phyloP scores from a whole-genome alignment of 83 land plant genomes.

The Thuja plicata region DNA sequence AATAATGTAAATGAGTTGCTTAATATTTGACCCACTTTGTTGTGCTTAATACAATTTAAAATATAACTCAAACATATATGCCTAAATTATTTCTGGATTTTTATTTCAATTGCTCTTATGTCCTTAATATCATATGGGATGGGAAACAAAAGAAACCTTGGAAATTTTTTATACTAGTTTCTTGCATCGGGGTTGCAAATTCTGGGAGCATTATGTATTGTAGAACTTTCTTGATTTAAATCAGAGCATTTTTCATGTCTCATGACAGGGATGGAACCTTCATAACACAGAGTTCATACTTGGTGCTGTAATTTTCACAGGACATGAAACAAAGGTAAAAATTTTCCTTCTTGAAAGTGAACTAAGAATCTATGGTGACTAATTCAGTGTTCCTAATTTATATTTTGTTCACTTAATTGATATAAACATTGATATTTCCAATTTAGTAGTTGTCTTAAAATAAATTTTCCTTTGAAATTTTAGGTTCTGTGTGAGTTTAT shows the following conservation, averaged over 20 bases:
- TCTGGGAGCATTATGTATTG: not conserved
- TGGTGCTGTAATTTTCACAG: conserved; percentile 83
- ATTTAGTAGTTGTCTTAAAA: not conserved
- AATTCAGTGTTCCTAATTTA: no score
- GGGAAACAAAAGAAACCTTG: not conserved
- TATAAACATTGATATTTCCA: not conserved
- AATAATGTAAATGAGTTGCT: not conserved
- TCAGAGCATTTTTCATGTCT: not conserved
- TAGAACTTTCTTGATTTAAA: not conserved
- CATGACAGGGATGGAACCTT: conserved; percentile 89
- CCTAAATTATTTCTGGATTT: not conserved
- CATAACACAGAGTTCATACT: conserved; percentile 94
- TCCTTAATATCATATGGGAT: not conserved
- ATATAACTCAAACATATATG: not conserved
- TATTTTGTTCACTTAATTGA: not conserved
- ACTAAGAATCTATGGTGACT: not conserved
- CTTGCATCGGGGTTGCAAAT: not conserved
- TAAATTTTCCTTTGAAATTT: not conserved
- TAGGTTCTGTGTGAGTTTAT: not conserved
- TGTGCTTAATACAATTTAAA: not conserved
- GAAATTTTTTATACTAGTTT: not conserved
- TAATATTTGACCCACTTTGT: not conserved
- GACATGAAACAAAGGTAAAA: conserved; percentile 95
- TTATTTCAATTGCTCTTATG: not conserved
- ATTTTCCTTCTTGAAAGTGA: conserved; percentile 14